phyloP scores from a whole-genome alignment of 106 monocot genomes.

The Gastrodia elata region DNA sequence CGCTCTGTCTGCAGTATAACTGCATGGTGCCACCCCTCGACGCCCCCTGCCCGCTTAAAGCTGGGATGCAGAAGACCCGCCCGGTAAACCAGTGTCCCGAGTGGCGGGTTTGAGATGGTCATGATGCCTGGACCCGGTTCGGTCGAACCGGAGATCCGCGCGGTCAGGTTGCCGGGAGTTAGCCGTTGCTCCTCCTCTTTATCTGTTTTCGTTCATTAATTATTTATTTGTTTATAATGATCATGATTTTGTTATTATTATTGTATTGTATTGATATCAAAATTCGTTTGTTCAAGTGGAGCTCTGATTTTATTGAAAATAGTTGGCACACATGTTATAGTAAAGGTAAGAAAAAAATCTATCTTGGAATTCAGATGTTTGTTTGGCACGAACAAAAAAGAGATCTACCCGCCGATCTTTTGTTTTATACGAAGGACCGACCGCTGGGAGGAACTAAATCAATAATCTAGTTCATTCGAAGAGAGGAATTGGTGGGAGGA shows the following conservation, averaged over 20 bases:
- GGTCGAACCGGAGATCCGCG: too few relatives aligned
- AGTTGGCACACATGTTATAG: not conserved
- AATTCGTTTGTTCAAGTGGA: not conserved
- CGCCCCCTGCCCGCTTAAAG: slow-evolving; percentile 59
- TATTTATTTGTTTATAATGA: not conserved
- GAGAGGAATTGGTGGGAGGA: too few relatives aligned
- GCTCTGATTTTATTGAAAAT: not conserved
- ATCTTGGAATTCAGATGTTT: too few relatives aligned
- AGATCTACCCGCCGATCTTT: too few relatives aligned
- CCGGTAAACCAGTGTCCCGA: slow-evolving; percentile 59
- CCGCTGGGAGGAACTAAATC: too few relatives aligned
- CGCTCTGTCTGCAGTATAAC: slow-evolving; percentile 63
- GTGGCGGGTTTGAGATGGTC: slow-evolving; percentile 34
- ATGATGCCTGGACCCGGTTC: not conserved
- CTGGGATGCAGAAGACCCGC: slow-evolving; percentile 42
- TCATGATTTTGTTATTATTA: not conserved
- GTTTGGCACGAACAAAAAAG: too few relatives aligned
- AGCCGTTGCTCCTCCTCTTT: too few relatives aligned
- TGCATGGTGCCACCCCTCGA: slow-evolving; percentile 73
- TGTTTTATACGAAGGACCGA: too few relatives aligned
- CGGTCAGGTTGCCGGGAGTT: too few relatives aligned
- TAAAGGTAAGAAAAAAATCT: too few relatives aligned
- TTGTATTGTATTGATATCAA: not conserved
- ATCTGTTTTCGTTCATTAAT: not conserved
- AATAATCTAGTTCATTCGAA: too few relatives aligned